These are phyloP conservation scores for Suillus alpinus DNA, from an alignment of 768 basidiomycete genomes.

Conservation along the genomic window DNA sequence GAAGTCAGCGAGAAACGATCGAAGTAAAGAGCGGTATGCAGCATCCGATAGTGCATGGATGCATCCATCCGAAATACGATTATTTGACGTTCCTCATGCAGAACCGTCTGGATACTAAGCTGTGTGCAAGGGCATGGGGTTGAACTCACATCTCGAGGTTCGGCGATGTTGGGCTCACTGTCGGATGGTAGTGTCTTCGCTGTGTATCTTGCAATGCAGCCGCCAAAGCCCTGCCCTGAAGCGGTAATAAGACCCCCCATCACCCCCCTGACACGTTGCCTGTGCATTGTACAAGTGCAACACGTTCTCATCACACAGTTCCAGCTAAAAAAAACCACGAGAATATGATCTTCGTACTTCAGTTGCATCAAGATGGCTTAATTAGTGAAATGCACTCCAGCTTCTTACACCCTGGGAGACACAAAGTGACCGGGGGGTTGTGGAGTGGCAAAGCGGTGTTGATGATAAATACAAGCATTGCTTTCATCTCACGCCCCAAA, in stretches of 20 bases:
- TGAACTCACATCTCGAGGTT: slow-evolving; percentile 39
- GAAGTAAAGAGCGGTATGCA: background rate
- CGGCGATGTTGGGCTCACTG: slow-evolving; percentile 18
- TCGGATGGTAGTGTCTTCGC: slow-evolving; percentile 12
- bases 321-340: slow-evolving; percentile 2
- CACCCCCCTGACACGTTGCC: slow-evolving; percentile 10
- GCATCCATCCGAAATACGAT: slow-evolving; percentile 46
- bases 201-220: background rate
- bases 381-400: background rate
- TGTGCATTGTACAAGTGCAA: slow-evolving; percentile 14
- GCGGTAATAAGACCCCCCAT: slow-evolving; percentile 15
- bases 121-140: background rate
- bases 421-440: background rate
- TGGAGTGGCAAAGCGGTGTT: background rate
- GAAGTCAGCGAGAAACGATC: background rate
- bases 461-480: slow-evolving; percentile 9
- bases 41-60: slow-evolving; percentile 37
- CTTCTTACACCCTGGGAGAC: background rate
- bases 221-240: slow-evolving; percentile 29
- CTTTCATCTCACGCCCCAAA: background rate
- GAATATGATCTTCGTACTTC: background rate
- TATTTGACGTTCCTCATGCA: background rate
- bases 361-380: background rate
- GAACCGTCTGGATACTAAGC: background rate
- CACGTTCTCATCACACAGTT: slow-evolving; percentile 5